Percentiles rank a stretch among this genome's conserved stretches.
Evolutionary conservation across 2,329 filamentous ascomycete genomes (phyloP).

Genomic region (Huntiella bhutanensis): DNA sequence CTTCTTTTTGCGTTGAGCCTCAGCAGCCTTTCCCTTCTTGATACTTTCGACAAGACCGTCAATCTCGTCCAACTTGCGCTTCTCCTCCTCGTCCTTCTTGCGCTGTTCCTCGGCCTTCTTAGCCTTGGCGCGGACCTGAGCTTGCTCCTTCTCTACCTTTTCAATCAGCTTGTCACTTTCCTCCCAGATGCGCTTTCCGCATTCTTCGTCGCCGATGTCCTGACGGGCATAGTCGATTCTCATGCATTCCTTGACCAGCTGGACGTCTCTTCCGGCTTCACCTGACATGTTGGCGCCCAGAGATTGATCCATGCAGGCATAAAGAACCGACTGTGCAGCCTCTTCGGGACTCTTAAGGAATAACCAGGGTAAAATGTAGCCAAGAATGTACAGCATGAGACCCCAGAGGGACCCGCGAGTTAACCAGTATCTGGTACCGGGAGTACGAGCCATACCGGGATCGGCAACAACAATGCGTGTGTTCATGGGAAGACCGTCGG

Average conservation of each 20-base stretch:
- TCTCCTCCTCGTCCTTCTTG: slow-evolving; percentile 18
- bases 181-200: slow-evolving; percentile 78
- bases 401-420: slow-evolving; percentile 70
- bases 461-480: slow-evolving; percentile 73
- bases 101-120: slow-evolving; percentile 20
- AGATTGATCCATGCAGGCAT: slow-evolving; percentile 64
- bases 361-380: slow-evolving; percentile 72
- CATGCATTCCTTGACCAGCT: slow-evolving; percentile 74
- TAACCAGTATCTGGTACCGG: slow-evolving; percentile 73
- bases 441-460: slow-evolving; percentile 67
- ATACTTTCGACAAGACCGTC: slow-evolving; percentile 21
- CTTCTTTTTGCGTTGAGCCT: slow-evolving; percentile 17
- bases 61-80: slow-evolving; percentile 18
- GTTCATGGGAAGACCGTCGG: slow-evolving; percentile 67
- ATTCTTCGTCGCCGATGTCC: slow-evolving; percentile 59
- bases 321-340: slow-evolving; percentile 73
- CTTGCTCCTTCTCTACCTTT: slow-evolving; percentile 60
- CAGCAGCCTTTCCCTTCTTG: slow-evolving; percentile 19
- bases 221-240: slow-evolving; percentile 50
- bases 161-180: slow-evolving; percentile 73
- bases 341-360: slow-evolving; percentile 67
- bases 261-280: slow-evolving; percentile 40
- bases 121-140: slow-evolving; percentile 30
- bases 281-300: slow-evolving; percentile 26
- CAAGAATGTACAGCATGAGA: slow-evolving; percentile 53